Evolutionary conservation across 805 yeast species (phyloP).

Genomic region (Myxozyma mucilagina): DNA sequence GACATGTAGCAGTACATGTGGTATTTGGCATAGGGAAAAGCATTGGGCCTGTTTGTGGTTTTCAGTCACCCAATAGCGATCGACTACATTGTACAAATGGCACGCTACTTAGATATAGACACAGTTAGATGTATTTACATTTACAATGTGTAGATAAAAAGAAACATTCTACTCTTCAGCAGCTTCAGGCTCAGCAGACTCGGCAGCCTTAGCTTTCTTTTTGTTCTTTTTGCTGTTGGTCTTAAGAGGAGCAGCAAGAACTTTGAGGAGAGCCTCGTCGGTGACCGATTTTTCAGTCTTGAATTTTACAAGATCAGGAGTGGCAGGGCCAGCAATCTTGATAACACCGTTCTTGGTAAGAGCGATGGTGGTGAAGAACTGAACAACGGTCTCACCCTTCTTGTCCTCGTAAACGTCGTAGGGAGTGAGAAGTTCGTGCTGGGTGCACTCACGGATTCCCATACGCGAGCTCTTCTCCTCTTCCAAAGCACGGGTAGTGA

Average conservation of each 20-base stretch:
- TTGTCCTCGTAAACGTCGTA: slow-evolving; percentile 69
- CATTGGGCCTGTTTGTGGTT: too few species aligned
- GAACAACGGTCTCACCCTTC: slow-evolving; percentile 66
- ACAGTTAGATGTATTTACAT: too few species aligned
- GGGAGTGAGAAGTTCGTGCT: slow-evolving; percentile 65
- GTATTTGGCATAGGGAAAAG: too few species aligned
- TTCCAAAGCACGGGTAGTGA: slow-evolving; percentile 61
- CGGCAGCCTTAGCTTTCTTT: slow-evolving; percentile 35
- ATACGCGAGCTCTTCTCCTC: slow-evolving; percentile 72
- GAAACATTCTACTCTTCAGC: slow-evolving; percentile 10
- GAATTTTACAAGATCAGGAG: slow-evolving; percentile 51
- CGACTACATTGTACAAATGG: too few species aligned
- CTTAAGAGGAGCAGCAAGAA: slow-evolving; percentile 56
- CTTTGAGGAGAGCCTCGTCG: slow-evolving; percentile 51
- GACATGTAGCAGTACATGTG: too few species aligned
- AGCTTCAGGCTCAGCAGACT: slow-evolving; percentile 14
- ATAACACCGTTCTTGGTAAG: slow-evolving; percentile 71
- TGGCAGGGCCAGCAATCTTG: slow-evolving; percentile 56
- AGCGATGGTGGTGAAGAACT: slow-evolving; percentile 73
- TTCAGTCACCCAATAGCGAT: too few species aligned
- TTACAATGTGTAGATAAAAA: too few species aligned
- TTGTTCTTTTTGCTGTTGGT: slow-evolving; percentile 50
- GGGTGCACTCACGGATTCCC: slow-evolving; percentile 70
- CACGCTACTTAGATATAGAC: too few species aligned
- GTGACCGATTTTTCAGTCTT: slow-evolving; percentile 57